These are phyloP conservation scores for Volutella citrinella DNA, from an alignment of 2,329 filamentous ascomycete species.

Conservation along the genomic window DNA sequence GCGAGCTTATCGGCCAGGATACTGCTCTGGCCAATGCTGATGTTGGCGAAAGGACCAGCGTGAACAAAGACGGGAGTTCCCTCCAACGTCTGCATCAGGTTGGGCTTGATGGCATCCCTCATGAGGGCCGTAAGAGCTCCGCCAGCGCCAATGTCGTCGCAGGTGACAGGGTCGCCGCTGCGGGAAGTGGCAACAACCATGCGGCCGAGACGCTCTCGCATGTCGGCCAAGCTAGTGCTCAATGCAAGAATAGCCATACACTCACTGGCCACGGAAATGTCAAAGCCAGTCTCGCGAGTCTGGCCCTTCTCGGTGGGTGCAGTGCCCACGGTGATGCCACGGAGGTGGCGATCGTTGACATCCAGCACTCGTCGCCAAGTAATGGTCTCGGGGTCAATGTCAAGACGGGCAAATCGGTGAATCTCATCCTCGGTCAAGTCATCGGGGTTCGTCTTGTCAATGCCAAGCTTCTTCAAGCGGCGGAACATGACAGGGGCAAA, in stretches of 20 bases:
- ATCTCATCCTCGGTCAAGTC: slow-evolving; percentile 91
- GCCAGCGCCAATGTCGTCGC: slow-evolving; percentile 89
- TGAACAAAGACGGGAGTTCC: slow-evolving; percentile 97
- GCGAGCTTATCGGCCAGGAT: slow-evolving; percentile 94
- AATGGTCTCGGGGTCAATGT: slow-evolving; percentile 95
- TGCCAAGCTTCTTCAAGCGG: slow-evolving; percentile 90
- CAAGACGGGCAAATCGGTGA: slow-evolving; percentile 80
- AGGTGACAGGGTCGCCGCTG: slow-evolving; percentile 86
- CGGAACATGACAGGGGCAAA: slow-evolving; percentile 92
- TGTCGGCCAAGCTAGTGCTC: slow-evolving; percentile 80
- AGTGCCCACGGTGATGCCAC: slow-evolving; percentile 83
- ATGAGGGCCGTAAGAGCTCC: slow-evolving; percentile 92
- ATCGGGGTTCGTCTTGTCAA: slow-evolving; percentile 90
- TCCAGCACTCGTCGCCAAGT: slow-evolving; percentile 96
- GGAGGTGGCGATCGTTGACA: slow-evolving; percentile 93
- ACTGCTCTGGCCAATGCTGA: slow-evolving; percentile 94
- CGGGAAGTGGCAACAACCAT: slow-evolving; percentile 94
- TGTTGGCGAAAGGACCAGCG: slow-evolving; percentile 96
- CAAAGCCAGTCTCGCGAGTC: slow-evolving; percentile 86
- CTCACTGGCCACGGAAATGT: slow-evolving; percentile 96
- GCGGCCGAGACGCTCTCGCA: slow-evolving; percentile 87
- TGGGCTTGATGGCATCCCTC: slow-evolving; percentile 98
- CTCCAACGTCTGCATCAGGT: slow-evolving; percentile 97
- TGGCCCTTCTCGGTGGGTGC: slow-evolving; percentile 89
- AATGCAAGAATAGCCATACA: slow-evolving; percentile 98